Base-by-base conservation (phyloP, 441 rosid genomes). In the Geranium incanum region DNA sequence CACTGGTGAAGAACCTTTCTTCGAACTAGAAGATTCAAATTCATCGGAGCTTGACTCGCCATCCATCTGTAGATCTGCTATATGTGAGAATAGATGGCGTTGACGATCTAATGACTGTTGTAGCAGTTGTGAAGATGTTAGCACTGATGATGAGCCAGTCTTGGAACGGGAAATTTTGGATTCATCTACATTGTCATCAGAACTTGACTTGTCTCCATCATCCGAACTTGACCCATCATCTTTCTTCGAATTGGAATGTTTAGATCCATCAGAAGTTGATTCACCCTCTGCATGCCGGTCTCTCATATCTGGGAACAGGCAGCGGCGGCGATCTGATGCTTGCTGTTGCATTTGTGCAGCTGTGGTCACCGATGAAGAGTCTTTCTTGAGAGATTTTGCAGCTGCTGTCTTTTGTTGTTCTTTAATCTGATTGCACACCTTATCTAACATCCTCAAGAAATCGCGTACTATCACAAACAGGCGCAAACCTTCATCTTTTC, bases 401-500 rank as follows among this genome's bases (percentile, higher is more conserved):
- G 18, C 15, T 55, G 81, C 76, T 73, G 62, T 86, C 72, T 68
- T 80, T 62, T 79, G 66, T 72, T 81, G 67, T 41, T 81, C 90
- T 77, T 83, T 80, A 23, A 93, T 85, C 79, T 93, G 89, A 75
- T 78, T 88, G 87, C 99, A 95, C 0, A 81, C 95, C 82, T 93
- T 92, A 72, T 95, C 98, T 70, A 93, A 74, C 50, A 89, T 91
- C 70, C 82, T 79, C 84, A 95, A 79, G 78, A 95, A 93, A 77
- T 95, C 94, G 4, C 98, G 85, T 12, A 95, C 89, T 1, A 88
- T 83, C 60, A 67, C 72, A 81, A 95, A 95, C 80, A 95, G 78
- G 39, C 95, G 92, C 70, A 95, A 76, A n/a, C 96, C 95, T 75
- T 95, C 99, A 45, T 90, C 96, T 79, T 87, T 95, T 38, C 92